Conservation (phyloP, 78 protist genomes). For the Mastigamoeba balamuthi region DNA sequence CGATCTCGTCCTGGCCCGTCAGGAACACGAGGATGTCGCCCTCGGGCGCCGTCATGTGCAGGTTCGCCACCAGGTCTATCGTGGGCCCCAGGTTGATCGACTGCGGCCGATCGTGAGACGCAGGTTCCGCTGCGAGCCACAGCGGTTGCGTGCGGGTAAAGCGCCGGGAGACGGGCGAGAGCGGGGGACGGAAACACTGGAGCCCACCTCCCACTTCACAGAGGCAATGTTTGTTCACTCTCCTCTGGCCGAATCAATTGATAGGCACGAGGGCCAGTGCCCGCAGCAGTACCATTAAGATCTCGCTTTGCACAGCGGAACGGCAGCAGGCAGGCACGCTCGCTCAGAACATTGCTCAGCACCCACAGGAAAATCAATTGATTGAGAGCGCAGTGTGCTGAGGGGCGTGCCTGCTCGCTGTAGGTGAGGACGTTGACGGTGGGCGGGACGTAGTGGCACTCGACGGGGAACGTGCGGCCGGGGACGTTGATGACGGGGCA, state of each 20-base stretch:
- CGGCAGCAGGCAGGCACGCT: too few species aligned
- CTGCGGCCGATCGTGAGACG: slow-evolving; percentile 52
- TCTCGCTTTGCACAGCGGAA: too few species aligned
- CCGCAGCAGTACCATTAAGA: too few species aligned
- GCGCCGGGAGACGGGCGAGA: neutral
- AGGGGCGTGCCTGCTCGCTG: neutral
- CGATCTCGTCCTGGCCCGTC: slow-evolving; percentile 89
- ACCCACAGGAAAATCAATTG: neutral
- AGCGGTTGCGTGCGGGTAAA: neutral
- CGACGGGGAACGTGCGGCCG: slow-evolving; percentile 52
- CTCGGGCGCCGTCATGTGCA: slow-evolving; percentile 44
- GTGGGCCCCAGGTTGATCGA: slow-evolving; percentile 62
- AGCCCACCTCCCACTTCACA: neutral
- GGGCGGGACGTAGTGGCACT: slow-evolving; percentile 10
- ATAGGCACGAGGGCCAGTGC: too few species aligned
- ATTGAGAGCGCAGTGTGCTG: neutral
- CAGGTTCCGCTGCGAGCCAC: neutral
- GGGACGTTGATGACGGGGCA: slow-evolving; percentile 72
- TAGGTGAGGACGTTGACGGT: slow-evolving; percentile 22
- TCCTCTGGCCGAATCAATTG: neutral
- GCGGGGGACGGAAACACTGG: neutral
- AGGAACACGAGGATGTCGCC: slow-evolving; percentile 88
- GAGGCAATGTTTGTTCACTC: neutral
- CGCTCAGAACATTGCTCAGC: too few species aligned
- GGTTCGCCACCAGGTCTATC: slow-evolving; percentile 31